Conservation (phyloP, 176 grass and related monocot genomes). For the Triticum monococcum region DNA sequence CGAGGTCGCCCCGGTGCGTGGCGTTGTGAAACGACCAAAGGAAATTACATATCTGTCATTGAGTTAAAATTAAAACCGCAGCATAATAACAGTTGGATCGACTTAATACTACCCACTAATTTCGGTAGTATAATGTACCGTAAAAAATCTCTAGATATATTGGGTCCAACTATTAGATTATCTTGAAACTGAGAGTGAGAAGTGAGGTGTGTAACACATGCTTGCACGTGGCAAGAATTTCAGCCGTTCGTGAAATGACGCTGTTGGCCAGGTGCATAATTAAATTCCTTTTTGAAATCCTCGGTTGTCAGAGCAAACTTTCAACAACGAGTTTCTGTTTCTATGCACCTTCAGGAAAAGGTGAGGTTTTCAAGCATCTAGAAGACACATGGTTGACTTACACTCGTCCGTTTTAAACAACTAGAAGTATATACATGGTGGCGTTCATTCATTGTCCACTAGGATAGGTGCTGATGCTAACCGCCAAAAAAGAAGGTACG, state of each 20-base stretch:
- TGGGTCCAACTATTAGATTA: not conserved
- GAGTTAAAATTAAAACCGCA: too few species aligned
- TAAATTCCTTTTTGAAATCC: not conserved
- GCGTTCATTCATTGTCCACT: conserved; percentile 8
- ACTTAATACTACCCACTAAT: too few species aligned
- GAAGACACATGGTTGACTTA: conserved; percentile 4
- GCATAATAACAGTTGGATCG: too few species aligned
- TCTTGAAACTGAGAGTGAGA: not conserved
- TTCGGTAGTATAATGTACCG: too few species aligned
- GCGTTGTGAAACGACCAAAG: too few species aligned
- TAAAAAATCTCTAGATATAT: too few species aligned
- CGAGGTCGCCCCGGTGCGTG: too few species aligned
- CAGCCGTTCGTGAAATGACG: not conserved
- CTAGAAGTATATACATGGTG: not conserved
- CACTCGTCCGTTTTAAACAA: not conserved
- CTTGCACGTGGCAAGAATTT: not conserved
- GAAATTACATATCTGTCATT: too few species aligned
- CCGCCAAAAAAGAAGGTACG: not conserved
- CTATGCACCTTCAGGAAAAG: not conserved
- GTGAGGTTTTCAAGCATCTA: not conserved
- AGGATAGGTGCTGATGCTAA: not conserved
- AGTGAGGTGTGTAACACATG: not conserved
- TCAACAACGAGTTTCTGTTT: not conserved
- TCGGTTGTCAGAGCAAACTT: not conserved
- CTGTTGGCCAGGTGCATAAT: not conserved